phyloP scores from a whole-genome alignment of 257 asterid genomes.

The Ballota nigra region DNA sequence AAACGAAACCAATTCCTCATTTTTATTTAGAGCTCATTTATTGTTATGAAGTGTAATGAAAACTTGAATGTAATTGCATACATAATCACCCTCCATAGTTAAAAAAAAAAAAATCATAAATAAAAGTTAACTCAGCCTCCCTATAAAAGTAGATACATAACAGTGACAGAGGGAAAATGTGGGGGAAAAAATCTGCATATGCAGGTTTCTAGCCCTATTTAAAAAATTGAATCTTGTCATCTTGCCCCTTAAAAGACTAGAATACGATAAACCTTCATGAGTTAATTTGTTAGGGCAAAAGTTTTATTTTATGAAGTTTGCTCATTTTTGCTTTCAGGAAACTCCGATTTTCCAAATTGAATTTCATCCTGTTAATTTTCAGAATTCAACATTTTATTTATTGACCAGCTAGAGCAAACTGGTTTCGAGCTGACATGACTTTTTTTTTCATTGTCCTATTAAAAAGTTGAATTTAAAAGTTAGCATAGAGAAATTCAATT shows the following conservation, averaged over 20 bases:
- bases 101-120: too few species aligned
- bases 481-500: neutral
- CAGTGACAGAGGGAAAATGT: neutral
- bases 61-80: neutral
- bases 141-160: neutral
- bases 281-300: neutral
- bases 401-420: neutral
- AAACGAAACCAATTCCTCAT: neutral
- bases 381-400: neutral
- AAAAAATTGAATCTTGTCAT: neutral
- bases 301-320: neutral
- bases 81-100: too few species aligned
- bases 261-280: neutral
- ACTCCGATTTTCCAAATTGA: neutral
- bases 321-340: neutral
- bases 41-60: neutral
- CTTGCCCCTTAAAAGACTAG: neutral
- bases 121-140: too few species aligned
- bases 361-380: neutral
- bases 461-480: too few species aligned
- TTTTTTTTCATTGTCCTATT: neutral
- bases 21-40: neutral
- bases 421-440: neutral
- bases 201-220: neutral
- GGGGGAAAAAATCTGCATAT: neutral